Base-by-base conservation (phyloP, 306 rosid genomes). In the Malus sieversii region DNA sequence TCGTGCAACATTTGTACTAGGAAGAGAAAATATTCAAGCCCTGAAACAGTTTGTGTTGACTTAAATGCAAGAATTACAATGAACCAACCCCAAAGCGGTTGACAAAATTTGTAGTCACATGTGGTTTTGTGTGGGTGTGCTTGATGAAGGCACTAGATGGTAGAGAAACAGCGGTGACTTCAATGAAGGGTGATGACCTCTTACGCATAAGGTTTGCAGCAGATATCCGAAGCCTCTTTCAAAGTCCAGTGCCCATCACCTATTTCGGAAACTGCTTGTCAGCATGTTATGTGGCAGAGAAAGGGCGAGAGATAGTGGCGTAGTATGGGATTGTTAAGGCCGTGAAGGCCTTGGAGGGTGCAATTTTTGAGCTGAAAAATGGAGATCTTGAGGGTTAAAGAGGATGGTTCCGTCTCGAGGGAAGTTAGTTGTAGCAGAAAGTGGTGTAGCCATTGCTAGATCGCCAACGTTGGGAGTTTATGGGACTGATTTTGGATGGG, bases 21-120 rank as follows among this genome's bases (percentile, higher is more conserved):
- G 64, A 8, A 57, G 33, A 53, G 73, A 57, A 60, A 80, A 68
- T 4, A 51, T 82, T 44, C 55, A 63, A 44, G 71, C 8, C 3
- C n/a, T 64, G 23, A 64, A 64, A 64, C 69, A 33, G 10, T 18
- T 33, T 32, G 7, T 65, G 9, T 4, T 16, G 11, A 30, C 22
- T 16, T 22, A 42, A 42, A 35, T 75, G 64, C n/a, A 42, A 20
- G 4, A 51, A n/a, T 4, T 30, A 20, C 4, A 25, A 22, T 5
- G 51, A 42, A 20, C 23, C 11, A 33, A 45, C 10, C 77, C 8
- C 42, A 20, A 46, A 3, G 3, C 79, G 79, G 66, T 2, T 78
- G 9, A 84, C 87, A 35, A 78, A 83, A 68, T 78, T 86, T 75
- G 81, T 76, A 23, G 81, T 78, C 1, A 74, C 83, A 19, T 76